A percentile compares a stretch with the other conserved stretches of the same genome.
phyloP scores from a whole-genome alignment of 2,329 filamentous ascomycete species.

The Epichloe scottii region DNA sequence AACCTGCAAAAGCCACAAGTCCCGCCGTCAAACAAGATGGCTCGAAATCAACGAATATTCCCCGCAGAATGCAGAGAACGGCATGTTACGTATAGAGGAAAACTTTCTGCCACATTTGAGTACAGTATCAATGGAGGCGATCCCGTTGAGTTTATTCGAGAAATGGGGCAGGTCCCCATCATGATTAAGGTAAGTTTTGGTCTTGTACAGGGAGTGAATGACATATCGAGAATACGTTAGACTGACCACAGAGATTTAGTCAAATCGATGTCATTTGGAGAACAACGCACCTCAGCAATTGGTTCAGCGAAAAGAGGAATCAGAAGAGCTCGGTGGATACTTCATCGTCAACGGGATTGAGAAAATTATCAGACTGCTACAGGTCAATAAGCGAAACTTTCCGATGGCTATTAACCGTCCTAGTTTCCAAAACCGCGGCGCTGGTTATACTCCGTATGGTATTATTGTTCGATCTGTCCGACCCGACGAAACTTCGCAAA shows the following conservation, averaged over 20 bases:
- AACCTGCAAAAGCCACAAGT: conserved; percentile 72
- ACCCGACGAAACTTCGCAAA: conserved; percentile 96
- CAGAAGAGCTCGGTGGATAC: conserved; percentile 91
- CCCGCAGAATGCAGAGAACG: conserved; percentile 91
- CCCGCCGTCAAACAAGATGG: conserved; percentile 72
- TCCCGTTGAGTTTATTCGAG: conserved; percentile 67
- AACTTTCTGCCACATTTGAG: conserved; percentile 70
- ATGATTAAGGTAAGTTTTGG: conserved; percentile 65
- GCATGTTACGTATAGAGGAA: conserved; percentile 82
- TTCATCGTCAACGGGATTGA: conserved; percentile 97
- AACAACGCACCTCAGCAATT: conserved; percentile 71
- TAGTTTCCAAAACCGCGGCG: conserved; percentile 79
- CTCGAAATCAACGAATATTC: conserved; percentile 71
- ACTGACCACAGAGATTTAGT: conserved; percentile 33
- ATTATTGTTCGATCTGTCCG: conserved; percentile 85
- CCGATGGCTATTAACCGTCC: conserved; percentile 87
- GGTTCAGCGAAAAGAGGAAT: conserved; percentile 82
- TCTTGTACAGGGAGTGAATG: background rate
- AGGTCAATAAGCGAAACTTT: conserved; percentile 84
- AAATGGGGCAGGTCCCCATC: conserved; percentile 79
- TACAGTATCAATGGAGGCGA: conserved; percentile 81
- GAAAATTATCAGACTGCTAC: conserved; percentile 86
- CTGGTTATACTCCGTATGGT: conserved; percentile 78
- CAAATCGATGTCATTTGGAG: conserved; percentile 82
- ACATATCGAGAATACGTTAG: background rate